phyloP scores from a whole-genome alignment of 495 filamentous ascomycete genomes.

The Elasticomyces elasticus region DNA sequence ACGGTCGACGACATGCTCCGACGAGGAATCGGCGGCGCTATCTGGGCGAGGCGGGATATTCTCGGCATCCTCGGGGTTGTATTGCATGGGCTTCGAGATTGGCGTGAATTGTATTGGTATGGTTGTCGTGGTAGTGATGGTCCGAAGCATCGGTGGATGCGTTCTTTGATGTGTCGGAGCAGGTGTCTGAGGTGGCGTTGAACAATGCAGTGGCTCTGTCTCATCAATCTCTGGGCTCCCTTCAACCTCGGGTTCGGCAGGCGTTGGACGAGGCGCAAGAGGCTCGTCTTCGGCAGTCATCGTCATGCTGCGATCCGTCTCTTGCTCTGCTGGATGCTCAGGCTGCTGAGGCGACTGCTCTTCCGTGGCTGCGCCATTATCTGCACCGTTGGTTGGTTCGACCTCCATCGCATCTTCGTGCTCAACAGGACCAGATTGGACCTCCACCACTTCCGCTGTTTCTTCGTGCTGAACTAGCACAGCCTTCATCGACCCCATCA shows the following conservation, averaged over 20 bases:
- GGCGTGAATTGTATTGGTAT: slow-evolving; percentile 35
- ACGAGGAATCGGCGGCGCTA: neutral
- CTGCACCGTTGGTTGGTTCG: neutral
- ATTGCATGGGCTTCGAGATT: slow-evolving; percentile 16
- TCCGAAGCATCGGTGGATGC: slow-evolving; percentile 21
- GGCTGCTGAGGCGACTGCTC: neutral
- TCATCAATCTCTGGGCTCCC: neutral
- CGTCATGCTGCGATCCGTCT: slow-evolving; percentile 14
- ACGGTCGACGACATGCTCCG: slow-evolving; percentile 25
- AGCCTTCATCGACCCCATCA: slow-evolving; percentile 22
- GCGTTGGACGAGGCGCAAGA: slow-evolving; percentile 1
- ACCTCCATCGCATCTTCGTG: slow-evolving; percentile 3
- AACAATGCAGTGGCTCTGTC: too few species aligned
- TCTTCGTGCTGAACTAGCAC: slow-evolving; percentile 11
- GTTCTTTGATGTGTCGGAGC: slow-evolving; percentile 11
- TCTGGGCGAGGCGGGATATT: slow-evolving; percentile 14
- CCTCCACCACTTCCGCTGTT: slow-evolving; percentile 12
- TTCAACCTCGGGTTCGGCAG: neutral
- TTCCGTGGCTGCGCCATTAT: neutral
- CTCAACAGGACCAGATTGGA: slow-evolving; percentile 5
- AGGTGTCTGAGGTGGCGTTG: neutral
- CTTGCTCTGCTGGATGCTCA: slow-evolving; percentile 13
- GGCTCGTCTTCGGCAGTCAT: slow-evolving; percentile 6
- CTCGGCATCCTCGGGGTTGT: slow-evolving; percentile 13
- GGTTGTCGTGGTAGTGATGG: slow-evolving; percentile 35